Conservation (phyloP, 352 stramenopile species). For the Globisporangium perplexum region DNA sequence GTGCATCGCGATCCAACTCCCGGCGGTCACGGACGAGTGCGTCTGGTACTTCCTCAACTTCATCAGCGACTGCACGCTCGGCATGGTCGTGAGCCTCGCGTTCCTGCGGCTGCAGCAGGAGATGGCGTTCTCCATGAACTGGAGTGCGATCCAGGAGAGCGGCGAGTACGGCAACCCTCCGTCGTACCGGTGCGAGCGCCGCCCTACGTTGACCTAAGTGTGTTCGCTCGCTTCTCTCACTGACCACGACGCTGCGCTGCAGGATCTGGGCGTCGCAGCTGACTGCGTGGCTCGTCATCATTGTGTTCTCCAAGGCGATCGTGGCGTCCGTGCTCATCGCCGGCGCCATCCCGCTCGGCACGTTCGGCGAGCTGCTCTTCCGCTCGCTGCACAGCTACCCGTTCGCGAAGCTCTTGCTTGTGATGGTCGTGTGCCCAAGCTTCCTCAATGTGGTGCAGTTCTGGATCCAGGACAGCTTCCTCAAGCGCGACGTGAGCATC, state of each 20-base stretch:
- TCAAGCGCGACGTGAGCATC: constrained; percentile 71
- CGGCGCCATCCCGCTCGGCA: constrained; percentile 32
- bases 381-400: constrained; percentile 50
- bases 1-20: constrained; percentile 57
- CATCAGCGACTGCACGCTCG: constrained; percentile 73
- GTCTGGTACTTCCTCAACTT: constrained; percentile 88
- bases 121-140: constrained; percentile 65
- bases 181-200: constrained; percentile 48
- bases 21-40: constrained; percentile 77
- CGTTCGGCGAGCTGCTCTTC: constrained; percentile 63
- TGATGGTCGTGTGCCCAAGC: constrained; percentile 80
- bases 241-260: background rate
- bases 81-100: constrained; percentile 68
- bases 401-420: constrained; percentile 63
- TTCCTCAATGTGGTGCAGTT: constrained; percentile 85
- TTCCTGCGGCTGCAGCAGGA: constrained; percentile 75
- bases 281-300: constrained; percentile 60
- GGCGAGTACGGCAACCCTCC: constrained; percentile 72
- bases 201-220: too few species aligned
- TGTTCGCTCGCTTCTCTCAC: background rate
- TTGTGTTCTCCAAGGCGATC: constrained; percentile 77
- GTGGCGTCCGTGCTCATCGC: constrained; percentile 69
- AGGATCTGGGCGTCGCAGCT: constrained; percentile 60
- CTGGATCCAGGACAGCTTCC: constrained; percentile 84
- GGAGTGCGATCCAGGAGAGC: constrained; percentile 67